phyloP scores from a whole-genome alignment of 169 alveolate genomes.

The Plasmodium vivax region DNA sequence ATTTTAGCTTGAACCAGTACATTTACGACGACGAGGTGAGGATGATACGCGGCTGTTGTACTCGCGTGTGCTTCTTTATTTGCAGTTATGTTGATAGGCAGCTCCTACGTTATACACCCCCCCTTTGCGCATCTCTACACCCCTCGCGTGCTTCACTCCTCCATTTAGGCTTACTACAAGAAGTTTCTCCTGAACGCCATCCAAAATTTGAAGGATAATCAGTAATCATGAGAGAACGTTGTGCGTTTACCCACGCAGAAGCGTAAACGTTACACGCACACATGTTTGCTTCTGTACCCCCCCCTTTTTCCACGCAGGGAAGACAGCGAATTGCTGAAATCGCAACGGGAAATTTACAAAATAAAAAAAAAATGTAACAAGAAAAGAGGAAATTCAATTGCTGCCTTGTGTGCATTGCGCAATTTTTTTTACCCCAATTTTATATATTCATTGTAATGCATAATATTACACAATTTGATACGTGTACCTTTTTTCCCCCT shows the following conservation, averaged over 20 bases:
- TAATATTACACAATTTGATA: not conserved
- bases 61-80: not conserved
- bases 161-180: conserved; percentile 48
- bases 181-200: conserved; percentile 57
- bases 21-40: conserved; percentile 67
- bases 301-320: conserved; percentile 24
- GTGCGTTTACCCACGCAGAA: not conserved
- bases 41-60: not conserved
- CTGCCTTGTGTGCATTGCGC: not conserved
- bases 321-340: conserved; percentile 46
- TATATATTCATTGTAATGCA: not conserved
- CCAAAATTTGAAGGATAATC: conserved; percentile 60
- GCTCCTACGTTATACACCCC: not conserved
- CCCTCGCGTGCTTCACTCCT: not conserved
- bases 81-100: not conserved
- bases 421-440: not conserved
- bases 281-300: not conserved
- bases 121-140: not conserved
- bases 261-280: not conserved
- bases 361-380: conserved; percentile 67
- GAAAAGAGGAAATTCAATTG: conserved; percentile 1
- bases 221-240: conserved; percentile 14
- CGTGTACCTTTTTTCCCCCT: not conserved
- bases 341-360: conserved; percentile 45
- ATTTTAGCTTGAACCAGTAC: conserved; percentile 26